Percentiles rank a stretch among this genome's conserved stretches.
Evolutionary conservation across 495 filamentous ascomycete species (phyloP).

Genomic region (Podospora australis): DNA sequence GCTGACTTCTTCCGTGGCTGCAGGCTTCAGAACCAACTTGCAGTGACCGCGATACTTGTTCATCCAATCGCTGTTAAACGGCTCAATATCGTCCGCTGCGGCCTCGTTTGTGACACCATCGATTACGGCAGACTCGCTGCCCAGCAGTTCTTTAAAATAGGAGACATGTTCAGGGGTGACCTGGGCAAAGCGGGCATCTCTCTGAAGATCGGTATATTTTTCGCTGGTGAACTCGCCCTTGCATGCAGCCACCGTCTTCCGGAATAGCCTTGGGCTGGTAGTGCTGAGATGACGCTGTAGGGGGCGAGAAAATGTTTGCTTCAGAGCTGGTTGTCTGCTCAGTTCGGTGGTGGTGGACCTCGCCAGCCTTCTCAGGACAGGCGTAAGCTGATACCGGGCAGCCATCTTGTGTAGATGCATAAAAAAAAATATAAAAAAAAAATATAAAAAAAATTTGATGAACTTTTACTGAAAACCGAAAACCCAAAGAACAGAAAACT

Average conservation of each 20-base stretch:
- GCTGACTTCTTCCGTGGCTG: constrained; percentile 75
- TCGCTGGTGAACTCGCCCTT: constrained; percentile 71
- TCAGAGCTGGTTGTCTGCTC: constrained; percentile 10
- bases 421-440: too few species aligned
- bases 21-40: constrained; percentile 78
- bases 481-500: too few species aligned
- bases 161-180: constrained; percentile 70
- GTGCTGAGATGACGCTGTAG: constrained; percentile 32
- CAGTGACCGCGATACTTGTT: constrained; percentile 92
- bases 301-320: constrained; percentile 11
- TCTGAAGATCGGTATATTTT: constrained; percentile 74
- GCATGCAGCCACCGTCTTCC: constrained; percentile 15
- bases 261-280: constrained; percentile 26
- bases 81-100: constrained; percentile 67
- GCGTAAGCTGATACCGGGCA: constrained; percentile 18
- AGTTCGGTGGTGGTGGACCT: constrained; percentile 8
- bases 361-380: constrained; percentile 16
- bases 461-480: too few species aligned
- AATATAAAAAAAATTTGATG: too few species aligned
- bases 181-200: constrained; percentile 65
- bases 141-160: constrained; percentile 71
- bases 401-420: constrained; percentile 14
- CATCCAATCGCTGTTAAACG: constrained; percentile 99
- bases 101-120: constrained; percentile 71
- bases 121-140: constrained; percentile 69